Evolutionary conservation across 2,329 filamentous ascomycete species (phyloP).

Genomic region (Talaromyces sp.): DNA sequence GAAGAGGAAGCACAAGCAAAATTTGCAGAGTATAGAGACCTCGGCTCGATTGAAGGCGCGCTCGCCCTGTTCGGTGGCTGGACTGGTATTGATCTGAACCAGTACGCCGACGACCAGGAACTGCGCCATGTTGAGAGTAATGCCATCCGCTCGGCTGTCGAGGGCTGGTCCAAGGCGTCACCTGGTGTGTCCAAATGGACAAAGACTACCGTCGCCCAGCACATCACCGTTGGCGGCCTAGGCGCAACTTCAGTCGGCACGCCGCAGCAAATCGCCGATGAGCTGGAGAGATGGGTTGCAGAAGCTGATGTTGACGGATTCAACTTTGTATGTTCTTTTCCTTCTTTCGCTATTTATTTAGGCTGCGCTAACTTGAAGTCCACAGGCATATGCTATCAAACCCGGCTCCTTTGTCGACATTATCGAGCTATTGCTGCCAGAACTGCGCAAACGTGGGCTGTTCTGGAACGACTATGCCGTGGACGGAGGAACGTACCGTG

Average conservation of each 20-base stretch:
- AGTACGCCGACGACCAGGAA: constrained; percentile 61
- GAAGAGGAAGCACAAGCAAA: constrained; percentile 62
- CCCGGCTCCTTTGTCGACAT: constrained; percentile 66
- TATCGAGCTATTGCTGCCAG: constrained; percentile 60
- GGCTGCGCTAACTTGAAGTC: constrained; percentile 12
- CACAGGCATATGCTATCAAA: constrained; percentile 60
- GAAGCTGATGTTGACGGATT: constrained; percentile 72
- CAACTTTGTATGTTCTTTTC: constrained; percentile 56
- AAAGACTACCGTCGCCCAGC: constrained; percentile 64
- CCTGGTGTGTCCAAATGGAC: constrained; percentile 66
- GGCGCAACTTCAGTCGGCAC: constrained; percentile 63
- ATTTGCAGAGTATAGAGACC: constrained; percentile 56
- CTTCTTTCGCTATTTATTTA: not conserved
- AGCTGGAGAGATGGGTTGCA: constrained; percentile 61
- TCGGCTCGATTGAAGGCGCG: constrained; percentile 63
- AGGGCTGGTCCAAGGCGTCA: constrained; percentile 50
- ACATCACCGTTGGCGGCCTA: constrained; percentile 64
- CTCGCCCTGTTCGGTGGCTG: constrained; percentile 69
- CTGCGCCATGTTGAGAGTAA: constrained; percentile 58
- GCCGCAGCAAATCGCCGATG: constrained; percentile 60
- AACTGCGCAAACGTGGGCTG: constrained; percentile 54
- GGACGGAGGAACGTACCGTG: constrained; percentile 33
- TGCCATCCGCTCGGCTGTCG: constrained; percentile 52
- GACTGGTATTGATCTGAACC: constrained; percentile 63
- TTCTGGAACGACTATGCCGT: constrained; percentile 38